Conservation (phyloP, 129 eudicot genomes). For the Chrysanthemum seticuspe region DNA sequence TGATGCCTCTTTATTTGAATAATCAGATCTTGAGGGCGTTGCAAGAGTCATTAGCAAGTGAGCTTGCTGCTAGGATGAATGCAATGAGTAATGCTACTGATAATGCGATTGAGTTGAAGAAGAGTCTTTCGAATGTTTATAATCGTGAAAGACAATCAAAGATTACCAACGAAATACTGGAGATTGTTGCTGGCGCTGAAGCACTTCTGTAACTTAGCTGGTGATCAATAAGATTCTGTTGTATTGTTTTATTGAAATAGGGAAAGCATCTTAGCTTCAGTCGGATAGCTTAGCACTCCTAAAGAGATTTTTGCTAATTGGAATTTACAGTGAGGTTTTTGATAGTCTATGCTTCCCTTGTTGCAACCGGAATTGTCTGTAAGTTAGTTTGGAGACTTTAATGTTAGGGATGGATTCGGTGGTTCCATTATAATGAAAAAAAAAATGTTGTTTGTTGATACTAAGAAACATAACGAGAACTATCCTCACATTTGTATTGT, state of each 20-base stretch:
- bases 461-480: too few relatives aligned
- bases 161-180: constrained; percentile 72
- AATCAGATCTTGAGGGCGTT: constrained; percentile 91
- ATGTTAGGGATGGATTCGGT: background rate
- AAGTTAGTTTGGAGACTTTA: background rate
- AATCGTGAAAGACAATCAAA: constrained; percentile 75
- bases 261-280: background rate
- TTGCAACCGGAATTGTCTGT: background rate
- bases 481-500: too few relatives aligned
- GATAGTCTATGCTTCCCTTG: constrained; percentile 11
- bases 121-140: constrained; percentile 50
- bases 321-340: constrained; percentile 14
- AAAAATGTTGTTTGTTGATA: too few relatives aligned
- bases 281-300: background rate
- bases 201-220: constrained; percentile 37
- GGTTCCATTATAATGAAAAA: too few relatives aligned
- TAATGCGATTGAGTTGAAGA: constrained; percentile 66
- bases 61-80: constrained; percentile 87
- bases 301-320: background rate
- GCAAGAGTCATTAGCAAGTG: constrained; percentile 85
- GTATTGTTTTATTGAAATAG: constrained; percentile 6
- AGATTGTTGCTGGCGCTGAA: constrained; percentile 84
- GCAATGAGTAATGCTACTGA: constrained; percentile 87
- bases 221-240: constrained; percentile 2
- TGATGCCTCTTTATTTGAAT: constrained; percentile 83